Evolutionary conservation across 768 basidiomycete genomes (phyloP), one percentile per base, ranked within the genome.

Genomic region (Mycena floridula): DNA sequence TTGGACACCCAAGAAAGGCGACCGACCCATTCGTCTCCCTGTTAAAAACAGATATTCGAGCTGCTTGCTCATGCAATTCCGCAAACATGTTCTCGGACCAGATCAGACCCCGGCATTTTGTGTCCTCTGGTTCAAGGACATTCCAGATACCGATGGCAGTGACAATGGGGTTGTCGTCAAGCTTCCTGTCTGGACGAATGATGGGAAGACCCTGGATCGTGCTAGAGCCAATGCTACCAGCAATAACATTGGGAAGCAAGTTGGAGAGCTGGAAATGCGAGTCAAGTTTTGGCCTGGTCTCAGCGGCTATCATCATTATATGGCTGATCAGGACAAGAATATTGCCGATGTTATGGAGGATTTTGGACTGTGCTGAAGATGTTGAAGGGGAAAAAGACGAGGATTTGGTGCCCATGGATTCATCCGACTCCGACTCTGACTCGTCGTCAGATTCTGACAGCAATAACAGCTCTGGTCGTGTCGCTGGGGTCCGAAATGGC

Each of bases 121-220:
- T 9, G 63, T 61, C 13, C 45, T 72, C 0, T 74, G 72, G 72
- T 49, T 74, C 37, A 70, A 67, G 49, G 70, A 74, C 41, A 52
- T 74, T 1, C 59, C 59, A 0, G 70, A 72, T 44, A 55, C 60
- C 25, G 59, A 32, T 22, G 24, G 47, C 42, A 44, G 49, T 28
- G 41, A 40, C 20, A 48, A 52, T 28, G 51, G 49, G 42, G 13
- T 13, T 25, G 43, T 21, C 16, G 16, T 55, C 9, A 13, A 16
- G 28, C 12, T 55, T 38, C 42, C 47, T 5, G 37, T 55, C 9
- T 48, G 50, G 49, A 40, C 42, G n/a, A 53, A 43, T n/a, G 30
- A 36, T 3, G 43, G 52, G n/a, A 45, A 49, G 25, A 51, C 49
- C 32, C 46, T 58, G 25, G 50, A 42, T 7, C 44, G 45, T 16